phyloP scores from a whole-genome alignment of 306 rosid genomes.

The Dryas octopetala region DNA sequence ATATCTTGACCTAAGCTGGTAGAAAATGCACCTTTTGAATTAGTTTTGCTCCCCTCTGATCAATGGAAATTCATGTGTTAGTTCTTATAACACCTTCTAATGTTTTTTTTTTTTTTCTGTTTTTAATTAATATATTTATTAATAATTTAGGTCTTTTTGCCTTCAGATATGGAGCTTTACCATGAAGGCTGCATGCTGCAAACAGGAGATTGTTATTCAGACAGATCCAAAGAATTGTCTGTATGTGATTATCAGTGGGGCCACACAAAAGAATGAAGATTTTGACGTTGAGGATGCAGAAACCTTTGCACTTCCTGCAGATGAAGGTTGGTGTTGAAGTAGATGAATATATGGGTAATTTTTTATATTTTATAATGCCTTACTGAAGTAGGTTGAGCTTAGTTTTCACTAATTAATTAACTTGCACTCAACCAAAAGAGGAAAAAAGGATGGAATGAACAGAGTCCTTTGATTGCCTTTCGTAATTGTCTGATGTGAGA shows the following conservation, averaged over 20 bases:
- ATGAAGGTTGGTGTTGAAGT: constrained; percentile 60
- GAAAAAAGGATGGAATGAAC: background rate
- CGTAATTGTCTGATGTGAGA: background rate
- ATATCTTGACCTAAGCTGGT: background rate
- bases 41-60: constrained; percentile 2
- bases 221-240: constrained; percentile 89
- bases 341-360: background rate
- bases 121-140: background rate
- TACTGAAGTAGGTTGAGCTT: background rate
- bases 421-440: background rate
- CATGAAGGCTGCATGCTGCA: constrained; percentile 91
- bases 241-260: constrained; percentile 81
- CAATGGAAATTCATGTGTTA: background rate
- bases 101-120: background rate
- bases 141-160: constrained; percentile 10
- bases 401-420: background rate
- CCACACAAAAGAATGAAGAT: constrained; percentile 66
- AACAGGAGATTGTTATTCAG: constrained; percentile 80
- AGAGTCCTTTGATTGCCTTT: background rate
- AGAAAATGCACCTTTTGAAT: background rate
- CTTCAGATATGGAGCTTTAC: constrained; percentile 92
- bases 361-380: background rate
- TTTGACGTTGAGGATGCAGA: constrained; percentile 88
- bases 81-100: background rate
- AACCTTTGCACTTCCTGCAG: constrained; percentile 78